Base-by-base conservation (phyloP, 768 basidiomycete species). In the Xerocomellus amylosporus region DNA sequence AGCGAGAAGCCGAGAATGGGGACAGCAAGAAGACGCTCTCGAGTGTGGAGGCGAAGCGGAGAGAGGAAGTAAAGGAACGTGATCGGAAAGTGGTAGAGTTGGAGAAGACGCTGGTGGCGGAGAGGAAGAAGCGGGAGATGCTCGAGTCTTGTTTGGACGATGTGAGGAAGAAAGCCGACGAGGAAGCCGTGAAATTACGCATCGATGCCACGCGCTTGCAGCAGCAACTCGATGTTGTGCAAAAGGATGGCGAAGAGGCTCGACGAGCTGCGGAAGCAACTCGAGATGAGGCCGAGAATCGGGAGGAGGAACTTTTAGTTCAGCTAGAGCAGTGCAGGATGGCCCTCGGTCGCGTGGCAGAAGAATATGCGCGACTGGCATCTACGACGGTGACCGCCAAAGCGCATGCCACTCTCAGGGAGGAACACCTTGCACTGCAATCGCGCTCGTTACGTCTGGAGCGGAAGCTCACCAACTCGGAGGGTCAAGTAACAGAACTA, bases 381-480 rank as follows among this genome's bases (percentile, higher is more conserved):
- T 70, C 75, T 8, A 66, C 72, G 30, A 75, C 79, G 3, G 74
- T 84, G 13, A 60, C 76, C 7, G 57, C 61, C 39, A 56, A 69
- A 22, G 64, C 69, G 1, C 71, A 80, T 56, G 63, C 63, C 19
- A 57, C 62, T 8, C 73, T 86, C 34, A 73, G 75, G 64, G 68
- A 73, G 31, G 73, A 77, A 28, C 68, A 78, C 53, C 51, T 69
- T 2, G 58, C 66, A 5, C 55, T 77, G 30, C 77, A 77, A 51
- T 58, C 80, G 10, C 77, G 74, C 8, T 69, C 73, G 24, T 67
- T 75, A 26, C 82, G 86, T 28, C 71, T 88, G 13, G 82, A 87
- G 60, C 82, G 88, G 55, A 88, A 85, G 66, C 73, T 88, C 14
- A 81, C 80, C 38, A 87, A 86, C 61, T 75, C 86, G 5, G 84